Conservation (phyloP, 176 grass and related monocot species). For the Puccinellia tenuiflora region DNA sequence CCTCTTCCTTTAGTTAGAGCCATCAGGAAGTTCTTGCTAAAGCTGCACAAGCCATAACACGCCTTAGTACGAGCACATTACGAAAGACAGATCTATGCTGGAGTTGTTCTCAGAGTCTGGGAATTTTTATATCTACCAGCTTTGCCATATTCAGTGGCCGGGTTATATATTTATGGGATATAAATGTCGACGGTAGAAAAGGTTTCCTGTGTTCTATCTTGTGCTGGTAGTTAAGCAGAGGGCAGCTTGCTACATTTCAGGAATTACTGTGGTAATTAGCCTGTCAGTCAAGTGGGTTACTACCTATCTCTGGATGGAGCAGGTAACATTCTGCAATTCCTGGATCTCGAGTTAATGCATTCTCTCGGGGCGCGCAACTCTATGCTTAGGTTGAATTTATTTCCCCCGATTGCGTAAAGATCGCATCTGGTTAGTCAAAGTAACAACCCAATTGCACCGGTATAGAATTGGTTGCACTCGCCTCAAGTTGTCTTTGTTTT, state of each 20-base stretch:
- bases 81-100: not conserved
- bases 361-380: not conserved
- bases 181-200: not conserved
- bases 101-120: not conserved
- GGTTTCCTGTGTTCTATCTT: not conserved
- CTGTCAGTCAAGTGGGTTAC: not conserved
- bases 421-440: not conserved
- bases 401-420: not conserved
- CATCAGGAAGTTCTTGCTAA: conserved; percentile 63
- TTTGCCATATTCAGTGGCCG: not conserved
- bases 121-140: not conserved
- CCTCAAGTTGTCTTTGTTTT: not conserved
- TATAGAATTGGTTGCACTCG: not conserved
- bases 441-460: not conserved
- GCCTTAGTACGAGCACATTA: not conserved
- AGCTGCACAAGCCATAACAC: conserved; percentile 23
- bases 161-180: too few species aligned
- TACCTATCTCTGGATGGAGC: not conserved
- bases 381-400: not conserved
- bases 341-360: not conserved
- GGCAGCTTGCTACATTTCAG: not conserved
- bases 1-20: conserved; percentile 77
- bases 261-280: not conserved
- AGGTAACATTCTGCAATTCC: not conserved
- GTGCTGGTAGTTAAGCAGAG: not conserved